Base-by-base conservation (phyloP, 495 filamentous ascomycete genomes). In the Ascodesmis nigricans region DNA sequence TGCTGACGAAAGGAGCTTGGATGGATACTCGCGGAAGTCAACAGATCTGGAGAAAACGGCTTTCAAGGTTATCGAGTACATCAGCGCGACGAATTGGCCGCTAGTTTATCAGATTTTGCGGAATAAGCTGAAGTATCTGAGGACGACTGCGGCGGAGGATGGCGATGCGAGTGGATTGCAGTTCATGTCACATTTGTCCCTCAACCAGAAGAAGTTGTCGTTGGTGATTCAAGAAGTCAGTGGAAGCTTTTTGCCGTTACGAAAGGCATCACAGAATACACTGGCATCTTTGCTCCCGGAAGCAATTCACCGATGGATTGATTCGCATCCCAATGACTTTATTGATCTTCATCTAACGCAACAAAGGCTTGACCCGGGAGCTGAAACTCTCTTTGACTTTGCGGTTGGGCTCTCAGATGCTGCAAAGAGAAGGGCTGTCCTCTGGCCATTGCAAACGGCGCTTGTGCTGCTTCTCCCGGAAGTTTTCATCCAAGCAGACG, bases 361-460 rank as follows among this genome's bases (percentile, higher is more conserved):
- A 38, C 65, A 58, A 46, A 61, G 64, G 41, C 58, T 71, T 21
- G 69, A 74, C 39, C 66, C 56, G 23, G 64, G 64, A 3, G 64
- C 68, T 9, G 69, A 74, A 43, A 67, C 65, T 2, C 57, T 74
- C 5, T 72, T 73, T 30, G 69, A 74, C 35, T 71, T 72, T 60
- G 60, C 68, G 1, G 57, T 61, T 25, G 63, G 65, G 4, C 53
- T 71, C 21, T 50, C 58, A 18, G 68, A 74, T 38, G 61, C 59
- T 27, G 58, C 55, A 9, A 57, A 57, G 40, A 55, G 65, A 15
- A 62, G 62, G 23, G 56, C 56, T 3, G 52, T 65, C n/a, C 55
- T 73, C 13, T 69, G 61, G 42, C 69, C 69, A 13, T 57, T 74
- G 21, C 69, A 73, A 47, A 67, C 60, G 13, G 60, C 66, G 17